Evolutionary conservation across 73 alveolate species (phyloP), one percentile per base, ranked within the genome.

Genomic region (Tetrahymena thermophila): DNA sequence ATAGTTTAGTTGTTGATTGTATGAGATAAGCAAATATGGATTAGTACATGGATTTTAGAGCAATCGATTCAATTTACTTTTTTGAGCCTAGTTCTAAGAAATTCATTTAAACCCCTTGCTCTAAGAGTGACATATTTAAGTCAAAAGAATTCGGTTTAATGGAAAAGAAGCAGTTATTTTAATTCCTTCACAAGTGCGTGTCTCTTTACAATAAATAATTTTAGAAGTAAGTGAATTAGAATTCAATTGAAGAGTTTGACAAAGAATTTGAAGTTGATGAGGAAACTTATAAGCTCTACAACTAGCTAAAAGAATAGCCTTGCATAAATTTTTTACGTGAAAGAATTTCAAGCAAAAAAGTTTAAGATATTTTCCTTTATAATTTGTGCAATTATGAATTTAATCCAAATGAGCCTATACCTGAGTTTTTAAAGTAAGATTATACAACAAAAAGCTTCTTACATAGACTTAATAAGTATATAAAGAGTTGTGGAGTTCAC

Each of bases 11-110:
- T 13, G 94, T 94, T 35, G 56, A 84, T 23, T 43, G 85, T 16
- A 57, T 94, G 96, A 37, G 57, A 71, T 71, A 94, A 94, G 96
- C 96, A 13, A 42, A 94, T 94, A 58, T 94, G 84, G 96, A 94
- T 94, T 71, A 94, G 56, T 94, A 94, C 23, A 94, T 94, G 96
- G 96, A 94, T 21, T 94, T 94, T 71, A 94, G 93, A 85, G 96
- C 96, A 35, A 38, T 94, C 13, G 96, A 94, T 71, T 21, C 43
- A 19, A 37, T 58, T 38, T 94, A 37, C 50, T 94, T 57, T 35
- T 94, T 94, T 71, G 96, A 94, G 19, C 83, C 94, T 21, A 17
- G 40, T 35, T 43, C 94, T 17, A 56, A 94, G 57, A 35, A 84
- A 71, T 94, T 94, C 83, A 94, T 71, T 71, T 71, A 43, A 71